Conservation (phyloP, 2,329 filamentous ascomycete species). For the Talaromyces sp. region DNA sequence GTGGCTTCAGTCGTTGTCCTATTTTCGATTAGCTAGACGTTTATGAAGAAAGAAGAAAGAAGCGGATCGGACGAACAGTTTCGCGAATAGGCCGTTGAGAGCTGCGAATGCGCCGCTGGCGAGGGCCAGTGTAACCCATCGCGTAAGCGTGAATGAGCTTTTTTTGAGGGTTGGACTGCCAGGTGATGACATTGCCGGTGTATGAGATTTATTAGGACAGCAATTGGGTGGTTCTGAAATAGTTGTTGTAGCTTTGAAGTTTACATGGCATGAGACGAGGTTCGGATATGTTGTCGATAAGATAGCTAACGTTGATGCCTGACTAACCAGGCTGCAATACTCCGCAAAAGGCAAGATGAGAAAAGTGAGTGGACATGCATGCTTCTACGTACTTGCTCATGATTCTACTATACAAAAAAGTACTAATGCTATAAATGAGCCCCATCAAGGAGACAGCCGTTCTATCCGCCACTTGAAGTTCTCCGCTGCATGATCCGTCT, state of each 20-base stretch:
- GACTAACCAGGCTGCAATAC: not conserved
- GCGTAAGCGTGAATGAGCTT: conserved; percentile 12
- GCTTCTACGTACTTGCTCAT: not conserved
- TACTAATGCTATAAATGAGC: not conserved
- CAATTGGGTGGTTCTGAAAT: conserved; percentile 10
- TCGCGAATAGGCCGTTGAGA: conserved; percentile 65
- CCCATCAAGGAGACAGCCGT: conserved; percentile 36
- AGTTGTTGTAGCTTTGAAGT: too few species aligned
- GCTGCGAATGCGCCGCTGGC: conserved; percentile 62
- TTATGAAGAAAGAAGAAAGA: not conserved
- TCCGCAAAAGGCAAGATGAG: not conserved
- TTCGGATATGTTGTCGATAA: not conserved
- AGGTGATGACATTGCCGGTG: not conserved
- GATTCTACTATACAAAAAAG: not conserved
- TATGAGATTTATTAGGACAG: not conserved
- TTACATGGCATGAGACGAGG: too few species aligned
- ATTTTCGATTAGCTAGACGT: not conserved
- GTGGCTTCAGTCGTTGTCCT: conserved; percentile 62
- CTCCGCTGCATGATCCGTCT: conserved; percentile 22
- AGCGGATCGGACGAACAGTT: conserved; percentile 47
- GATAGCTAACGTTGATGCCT: not conserved
- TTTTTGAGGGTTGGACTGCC: not conserved
- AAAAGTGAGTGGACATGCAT: not conserved
- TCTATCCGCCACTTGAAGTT: conserved; percentile 47
- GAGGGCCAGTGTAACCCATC: conserved; percentile 56